Evolutionary conservation across 1,139 yeast genomes (phyloP), one percentile per base, ranked within the genome.

Genomic region (Yamadazyma songkhlaensis): DNA sequence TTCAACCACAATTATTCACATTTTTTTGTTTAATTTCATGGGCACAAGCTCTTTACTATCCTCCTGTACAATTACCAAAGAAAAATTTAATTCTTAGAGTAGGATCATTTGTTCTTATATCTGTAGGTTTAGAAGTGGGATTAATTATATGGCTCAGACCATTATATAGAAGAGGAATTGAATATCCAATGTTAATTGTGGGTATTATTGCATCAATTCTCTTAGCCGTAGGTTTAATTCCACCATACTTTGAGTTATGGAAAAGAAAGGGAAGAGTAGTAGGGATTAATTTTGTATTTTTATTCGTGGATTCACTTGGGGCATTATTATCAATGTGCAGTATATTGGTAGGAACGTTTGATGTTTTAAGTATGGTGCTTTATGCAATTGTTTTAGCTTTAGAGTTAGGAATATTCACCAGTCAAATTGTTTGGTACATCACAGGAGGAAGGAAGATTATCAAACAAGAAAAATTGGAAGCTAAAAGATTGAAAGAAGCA

Each of bases 1-100:
- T 90, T 21, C 97, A 90, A 57, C 97, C 97, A 0, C 89, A 84
- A 55, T 63, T 89, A 9, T 90, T 90, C 64, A 79, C 85, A 43
- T 63, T 79, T 37, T 84, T 89, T 50, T 81, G 95, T 48, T 57
- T 76, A 25, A 55, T 84, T 1, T 71, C 87, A 9, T 87, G 87
- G 78, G 64, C 70, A 15, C 97, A 90, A 59, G 64, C 81, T 3
- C 65, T 88, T 40, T 86, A 84, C 55, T 90, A 90, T 56, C 96
- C 96, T 3, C 96, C 96, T 0, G 64, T 69, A 15, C 49, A 59
- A 29, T 48, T 74, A 59, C 38, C 68, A 1, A 52, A 53, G 21
- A 54, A 44, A 41, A 74, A 67, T 48, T 62, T 83, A 11, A 26
- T 64, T 0, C 3, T 62, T 0, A 50, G 65, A 11, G 63, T 76